Base-by-base conservation (phyloP, 1,284 basidiomycete species). In the Austroboletus rostrupii region DNA sequence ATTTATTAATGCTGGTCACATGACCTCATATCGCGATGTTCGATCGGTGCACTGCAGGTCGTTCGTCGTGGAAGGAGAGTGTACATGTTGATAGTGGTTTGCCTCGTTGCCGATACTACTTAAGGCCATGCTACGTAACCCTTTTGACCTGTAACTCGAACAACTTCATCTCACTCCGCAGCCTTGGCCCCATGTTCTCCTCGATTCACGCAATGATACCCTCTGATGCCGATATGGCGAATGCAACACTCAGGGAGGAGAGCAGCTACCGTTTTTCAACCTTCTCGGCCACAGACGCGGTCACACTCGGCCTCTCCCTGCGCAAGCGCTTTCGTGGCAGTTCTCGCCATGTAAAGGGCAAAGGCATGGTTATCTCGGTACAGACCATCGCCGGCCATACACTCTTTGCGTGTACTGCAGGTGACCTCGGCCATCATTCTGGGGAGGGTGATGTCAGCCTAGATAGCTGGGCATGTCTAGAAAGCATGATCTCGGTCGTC, bases 251-350 rank as follows among this genome's bases (percentile, higher is more conserved):
- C 57, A 70, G 71, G 43, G 87, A 90, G 55, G 88, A 90, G 69
- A 72, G 76, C 32, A 72, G 54, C 52, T 83, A 81, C 61, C 80
- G 85, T 45, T 90, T 90, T 59, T 72, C 79, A 1, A 78, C 83
- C 12, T 91, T 90, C 68, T 78, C 79, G 33, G 80, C 87, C 10
- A 76, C 80, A 42, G 87, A 90, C 59, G 89, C 87, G 17, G 80
- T 91, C 45, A 89, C 87, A 17, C 74, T 91, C 28, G 87, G 87
- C 8, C 77, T 90, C 50, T 89, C 87, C 12, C 69, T 91, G 44
- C 79, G 87, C 55, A 90, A 90, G 66, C 78, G 87, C 21, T 91
- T 90, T 60, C 79, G 87, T 47, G 78, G 78, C n/a, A 81, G 82
- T 17, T 76, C 79, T 35, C 76, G 87, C 23, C 84, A 88, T 62